These are phyloP conservation scores for Fonsecaea nubica DNA, from an alignment of 2,329 filamentous ascomycete genomes.

Conservation along the genomic window DNA sequence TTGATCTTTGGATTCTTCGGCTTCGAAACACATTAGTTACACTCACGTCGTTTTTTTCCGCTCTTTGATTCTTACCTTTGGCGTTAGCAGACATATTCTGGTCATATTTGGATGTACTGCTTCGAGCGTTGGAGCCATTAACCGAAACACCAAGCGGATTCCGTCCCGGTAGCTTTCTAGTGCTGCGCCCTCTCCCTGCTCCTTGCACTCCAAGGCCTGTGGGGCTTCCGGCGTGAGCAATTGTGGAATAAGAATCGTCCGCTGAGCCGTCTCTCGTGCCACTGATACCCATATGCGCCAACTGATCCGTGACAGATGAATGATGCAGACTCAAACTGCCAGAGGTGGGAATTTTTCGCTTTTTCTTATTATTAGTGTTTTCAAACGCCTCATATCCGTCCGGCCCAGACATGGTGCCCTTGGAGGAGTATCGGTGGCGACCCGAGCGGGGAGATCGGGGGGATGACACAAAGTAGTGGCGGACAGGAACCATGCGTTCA, in stretches of 20 bases:
- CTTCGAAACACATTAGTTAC: slow-evolving; percentile 45
- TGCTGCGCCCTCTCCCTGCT: slow-evolving; percentile 81
- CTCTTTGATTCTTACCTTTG: slow-evolving; percentile 32
- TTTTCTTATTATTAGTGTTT: slow-evolving; percentile 99
- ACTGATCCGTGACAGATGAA: slow-evolving; percentile 65
- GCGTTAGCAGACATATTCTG: slow-evolving; percentile 35
- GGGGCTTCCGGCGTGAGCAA: slow-evolving; percentile 56
- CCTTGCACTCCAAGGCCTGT: slow-evolving; percentile 73
- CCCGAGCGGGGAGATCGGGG: slow-evolving; percentile 46
- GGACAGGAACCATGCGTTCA: slow-evolving; percentile 58
- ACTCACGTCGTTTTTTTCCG: not conserved
- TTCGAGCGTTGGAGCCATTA: slow-evolving; percentile 41
- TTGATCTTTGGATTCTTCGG: slow-evolving; percentile 59
- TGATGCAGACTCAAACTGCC: slow-evolving; percentile 70
- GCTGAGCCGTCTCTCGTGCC: slow-evolving; percentile 43
- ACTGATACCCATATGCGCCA: slow-evolving; percentile 68
- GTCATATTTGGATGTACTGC: slow-evolving; percentile 38
- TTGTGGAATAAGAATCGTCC: slow-evolving; percentile 52
- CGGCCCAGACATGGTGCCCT: slow-evolving; percentile 66
- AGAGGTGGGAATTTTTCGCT: slow-evolving; percentile 93
- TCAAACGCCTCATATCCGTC: slow-evolving; percentile 98
- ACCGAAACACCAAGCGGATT: slow-evolving; percentile 42
- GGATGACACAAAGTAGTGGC: slow-evolving; percentile 50
- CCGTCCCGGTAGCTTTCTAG: slow-evolving; percentile 56
- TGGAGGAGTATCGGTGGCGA: slow-evolving; percentile 49